Evolutionary conservation across 768 basidiomycete species (phyloP).

Genomic region (Rhizopogon salebrosus): DNA sequence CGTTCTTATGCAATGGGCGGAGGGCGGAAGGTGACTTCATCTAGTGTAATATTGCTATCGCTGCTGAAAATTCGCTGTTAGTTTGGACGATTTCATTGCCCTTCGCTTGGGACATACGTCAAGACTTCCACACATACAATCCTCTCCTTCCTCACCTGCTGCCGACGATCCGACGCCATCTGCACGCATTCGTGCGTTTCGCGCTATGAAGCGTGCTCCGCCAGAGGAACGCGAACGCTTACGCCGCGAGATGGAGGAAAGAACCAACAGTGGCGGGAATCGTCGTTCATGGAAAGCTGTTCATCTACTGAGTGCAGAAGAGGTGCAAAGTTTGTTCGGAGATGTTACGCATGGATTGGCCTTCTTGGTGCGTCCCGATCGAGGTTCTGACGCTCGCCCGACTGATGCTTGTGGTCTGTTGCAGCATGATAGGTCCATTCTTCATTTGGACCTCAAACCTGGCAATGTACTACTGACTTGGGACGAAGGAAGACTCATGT

Average conservation of each 20-base stretch:
- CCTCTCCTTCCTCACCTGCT: slow-evolving; percentile 20
- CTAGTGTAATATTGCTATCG: background rate
- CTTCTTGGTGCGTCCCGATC: slow-evolving; percentile 60
- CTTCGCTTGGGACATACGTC: slow-evolving; percentile 62
- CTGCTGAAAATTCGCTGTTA: slow-evolving; percentile 17
- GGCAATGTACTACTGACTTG: slow-evolving; percentile 90
- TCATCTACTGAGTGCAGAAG: slow-evolving; percentile 80
- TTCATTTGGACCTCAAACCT: slow-evolving; percentile 92
- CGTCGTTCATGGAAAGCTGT: slow-evolving; percentile 60
- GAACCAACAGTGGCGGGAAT: slow-evolving; percentile 15
- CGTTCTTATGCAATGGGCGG: slow-evolving; percentile 91
- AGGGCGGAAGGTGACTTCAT: slow-evolving; percentile 60
- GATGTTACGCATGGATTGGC: slow-evolving; percentile 85
- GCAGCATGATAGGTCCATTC: slow-evolving; percentile 79
- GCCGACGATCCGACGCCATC: slow-evolving; percentile 50
- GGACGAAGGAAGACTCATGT: slow-evolving; percentile 85
- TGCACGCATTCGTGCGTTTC: slow-evolving; percentile 72
- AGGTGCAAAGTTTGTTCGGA: slow-evolving; percentile 72
- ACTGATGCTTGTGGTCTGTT: slow-evolving; percentile 7
- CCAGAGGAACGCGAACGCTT: slow-evolving; percentile 61
- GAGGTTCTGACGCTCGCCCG: background rate
- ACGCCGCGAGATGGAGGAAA: slow-evolving; percentile 44
- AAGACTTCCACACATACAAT: slow-evolving; percentile 37
- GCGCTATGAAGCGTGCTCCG: slow-evolving; percentile 59
- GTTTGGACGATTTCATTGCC: slow-evolving; percentile 83